Evolutionary conservation across 805 yeast species (phyloP).

Genomic region (Cyberlindnera meyerae): DNA sequence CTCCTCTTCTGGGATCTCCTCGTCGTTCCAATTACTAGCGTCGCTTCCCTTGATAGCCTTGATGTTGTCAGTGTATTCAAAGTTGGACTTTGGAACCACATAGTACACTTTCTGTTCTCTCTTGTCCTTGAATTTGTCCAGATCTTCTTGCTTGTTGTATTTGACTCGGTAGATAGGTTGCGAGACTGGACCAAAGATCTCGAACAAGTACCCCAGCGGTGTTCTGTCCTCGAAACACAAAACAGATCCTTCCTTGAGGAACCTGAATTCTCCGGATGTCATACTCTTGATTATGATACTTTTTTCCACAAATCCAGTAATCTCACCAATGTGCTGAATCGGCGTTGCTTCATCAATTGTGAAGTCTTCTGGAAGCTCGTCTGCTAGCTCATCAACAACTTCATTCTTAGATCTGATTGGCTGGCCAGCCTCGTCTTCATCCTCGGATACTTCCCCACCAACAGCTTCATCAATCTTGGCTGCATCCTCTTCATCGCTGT

Average conservation of each 20-base stretch:
- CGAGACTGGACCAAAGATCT: constrained; percentile 84
- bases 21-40: constrained; percentile 93
- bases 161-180: constrained; percentile 77
- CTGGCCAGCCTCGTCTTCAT: constrained; percentile 20
- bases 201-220: constrained; percentile 73
- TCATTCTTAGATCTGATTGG: constrained; percentile 83
- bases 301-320: constrained; percentile 64
- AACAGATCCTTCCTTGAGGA: constrained; percentile 74
- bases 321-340: constrained; percentile 65
- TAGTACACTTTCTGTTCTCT: constrained; percentile 62
- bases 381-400: constrained; percentile 59
- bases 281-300: constrained; percentile 68
- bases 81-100: constrained; percentile 77
- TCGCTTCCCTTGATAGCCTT: constrained; percentile 80
- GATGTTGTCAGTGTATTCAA: constrained; percentile 68
- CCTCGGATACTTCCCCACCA: constrained; percentile 9
- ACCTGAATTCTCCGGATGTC: constrained; percentile 78
- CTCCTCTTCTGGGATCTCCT: constrained; percentile 88
- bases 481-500: constrained; percentile 5
- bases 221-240: constrained; percentile 71
- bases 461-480: no score
- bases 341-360: constrained; percentile 54
- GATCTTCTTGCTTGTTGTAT: constrained; percentile 47
- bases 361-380: constrained; percentile 63
- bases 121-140: constrained; percentile 39